These are phyloP conservation scores for Eucalyptus polyanthemos DNA, from an alignment of 345 rosid genomes.

Conservation along the genomic window DNA sequence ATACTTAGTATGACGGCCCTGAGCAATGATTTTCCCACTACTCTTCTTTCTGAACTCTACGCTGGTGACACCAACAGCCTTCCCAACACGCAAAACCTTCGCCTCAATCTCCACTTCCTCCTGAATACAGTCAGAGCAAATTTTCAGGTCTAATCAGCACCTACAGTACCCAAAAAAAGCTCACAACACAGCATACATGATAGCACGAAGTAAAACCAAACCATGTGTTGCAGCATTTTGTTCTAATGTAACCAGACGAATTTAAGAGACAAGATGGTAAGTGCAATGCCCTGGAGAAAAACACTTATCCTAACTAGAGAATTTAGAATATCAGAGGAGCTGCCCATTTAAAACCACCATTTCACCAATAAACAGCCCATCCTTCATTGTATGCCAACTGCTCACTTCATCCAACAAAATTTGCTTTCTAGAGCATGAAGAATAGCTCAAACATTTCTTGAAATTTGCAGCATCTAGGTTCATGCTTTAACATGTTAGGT, in stretches of 20 bases:
- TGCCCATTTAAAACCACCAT: not conserved
- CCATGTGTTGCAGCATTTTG: not conserved
- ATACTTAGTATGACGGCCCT: constrained; percentile 92
- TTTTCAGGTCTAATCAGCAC: not conserved
- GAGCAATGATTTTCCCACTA: constrained; percentile 72
- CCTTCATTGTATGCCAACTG: not conserved
- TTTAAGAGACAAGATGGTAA: not conserved
- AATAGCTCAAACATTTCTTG: not conserved
- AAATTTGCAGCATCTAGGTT: not conserved
- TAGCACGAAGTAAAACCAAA: not conserved
- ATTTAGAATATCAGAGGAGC: not conserved
- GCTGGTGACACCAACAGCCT: constrained; percentile 59
- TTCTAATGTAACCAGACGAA: not conserved
- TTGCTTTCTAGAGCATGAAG: not conserved
- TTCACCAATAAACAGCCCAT: not conserved
- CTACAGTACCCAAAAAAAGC: not conserved
- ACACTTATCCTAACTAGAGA: not conserved
- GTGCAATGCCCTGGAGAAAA: not conserved
- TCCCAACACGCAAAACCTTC: constrained; percentile 59
- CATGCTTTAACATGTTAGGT: not conserved
- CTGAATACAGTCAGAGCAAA: constrained; percentile 3
- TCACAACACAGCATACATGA: not conserved
- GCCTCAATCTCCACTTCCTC: constrained; percentile 70
- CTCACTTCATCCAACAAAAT: not conserved
- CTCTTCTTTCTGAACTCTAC: constrained; percentile 79